Evolutionary conservation across 208 protist species (phyloP), one percentile per base, ranked within the genome.

Genomic region (Kentomonas sorsogonicus): DNA sequence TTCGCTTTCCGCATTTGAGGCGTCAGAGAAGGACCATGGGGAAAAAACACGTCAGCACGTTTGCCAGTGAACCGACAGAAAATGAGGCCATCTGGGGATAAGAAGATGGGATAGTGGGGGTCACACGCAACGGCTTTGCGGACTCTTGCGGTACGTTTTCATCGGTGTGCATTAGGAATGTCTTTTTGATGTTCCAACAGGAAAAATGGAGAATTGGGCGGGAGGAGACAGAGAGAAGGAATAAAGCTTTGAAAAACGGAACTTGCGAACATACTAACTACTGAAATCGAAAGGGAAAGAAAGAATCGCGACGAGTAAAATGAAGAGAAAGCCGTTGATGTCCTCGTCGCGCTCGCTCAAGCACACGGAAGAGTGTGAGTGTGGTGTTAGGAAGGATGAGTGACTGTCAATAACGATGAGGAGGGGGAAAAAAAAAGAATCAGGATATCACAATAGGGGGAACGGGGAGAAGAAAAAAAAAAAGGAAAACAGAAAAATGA

Each of bases 381-480:
- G 3, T 33, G 3, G 1, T 26, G 25, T 46, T 1, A 30, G 23
- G 25, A 45, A 5, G 40, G 38, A 6, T 58, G 5, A 45, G 31
- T 16, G 25, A 22, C 30, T 11, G 23, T 50, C 3, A 30, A 4
- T 10, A 10, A 50, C 11, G 2, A 41, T 34, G n/a, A 15, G 4
- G 29, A 47, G 33, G 10, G 22, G 33, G 4, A 30, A n/a, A 31
- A 57, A 62, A 47, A 51, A 13, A 62, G 29, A 56, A 33, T 44
- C 25, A 26, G 58, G 10, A 9, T 2, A 57, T 38, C 15, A 52
- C 27, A 62, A 51, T 44, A 34, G 15, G 27, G 22, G 20, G 40
- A 40, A 60, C 2, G 20, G 52, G 47, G 11, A 54, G 23, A 38
- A 34, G 29, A n/a, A 55, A 62, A 60, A 45, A 31, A 34, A 58